Evolutionary conservation across 2,329 filamentous ascomycete genomes (phyloP), one percentile per base, ranked within the genome.

Genomic region (Chrysoporthe austroafricana): DNA sequence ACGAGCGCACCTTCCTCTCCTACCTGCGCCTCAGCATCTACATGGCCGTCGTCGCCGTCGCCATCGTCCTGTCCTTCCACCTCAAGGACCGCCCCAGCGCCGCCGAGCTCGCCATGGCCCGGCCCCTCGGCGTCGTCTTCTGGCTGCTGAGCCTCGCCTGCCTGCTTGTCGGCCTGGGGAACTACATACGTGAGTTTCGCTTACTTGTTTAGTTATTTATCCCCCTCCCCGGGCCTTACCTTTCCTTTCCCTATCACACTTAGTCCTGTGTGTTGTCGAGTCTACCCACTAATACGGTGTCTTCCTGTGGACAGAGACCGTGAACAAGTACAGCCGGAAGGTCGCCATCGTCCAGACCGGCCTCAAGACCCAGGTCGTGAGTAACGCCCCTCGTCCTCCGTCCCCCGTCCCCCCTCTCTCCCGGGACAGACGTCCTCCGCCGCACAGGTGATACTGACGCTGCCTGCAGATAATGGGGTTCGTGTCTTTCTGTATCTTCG

Each of bases 21-120:
- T 97, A 96, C 86, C 88, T 98, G 26, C 90, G 94, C 4, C 86
- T 98, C 2, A 90, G 92, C 43, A 88, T 97, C 73, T 97, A 97
- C 81, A 94, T 98, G 86, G 89, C 93, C 71, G 84, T 99, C 63
- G 93, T 98, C 9, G 88, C 92, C 39, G 87, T 97, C 43, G 95
- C 96, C 62, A 97, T 99, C 72, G 89, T 97, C 11, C 85, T 97
- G 62, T 97, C 93, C 16, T 99, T 99, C 78, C 95, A 99, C 76
- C 85, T 99, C 62, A 94, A 94, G 75, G 83, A 83, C 21, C 80
- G 89, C 73, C 92, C 96, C 0, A 87, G 88, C 0, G 75, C 81
- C 0, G 77, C 93, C 16, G 96, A 99, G 81, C 83, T 88, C 69
- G 87, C 86, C 56, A 89, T 97, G 79, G 91, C 96, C 0, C 84